Conservation (phyloP, 371 early-diverging fungal species). For the Mucor plumbeus region DNA sequence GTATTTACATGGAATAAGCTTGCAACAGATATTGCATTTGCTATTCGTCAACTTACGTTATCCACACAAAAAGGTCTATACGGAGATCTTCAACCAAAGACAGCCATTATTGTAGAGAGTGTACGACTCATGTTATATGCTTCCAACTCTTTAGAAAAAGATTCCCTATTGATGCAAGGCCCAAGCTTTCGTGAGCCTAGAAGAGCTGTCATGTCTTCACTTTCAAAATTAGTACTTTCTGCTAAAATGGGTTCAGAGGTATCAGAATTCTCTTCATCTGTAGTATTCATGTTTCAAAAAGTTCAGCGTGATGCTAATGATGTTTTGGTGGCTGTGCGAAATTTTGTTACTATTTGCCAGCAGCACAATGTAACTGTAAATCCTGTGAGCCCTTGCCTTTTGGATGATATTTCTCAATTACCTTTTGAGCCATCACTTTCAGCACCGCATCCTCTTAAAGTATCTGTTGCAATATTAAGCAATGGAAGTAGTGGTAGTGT, state of each 20-base stretch:
- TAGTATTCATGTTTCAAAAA: constrained; percentile 17
- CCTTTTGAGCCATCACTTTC: constrained; percentile 12
- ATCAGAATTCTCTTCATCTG: constrained; percentile 24
- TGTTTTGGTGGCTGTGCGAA: constrained; percentile 76
- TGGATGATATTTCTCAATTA: constrained; percentile 30
- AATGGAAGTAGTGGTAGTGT: too few relatives aligned
- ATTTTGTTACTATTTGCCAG: constrained; percentile 76
- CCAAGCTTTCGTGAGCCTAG: constrained; percentile 70
- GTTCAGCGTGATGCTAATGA: constrained; percentile 60
- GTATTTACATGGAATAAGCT: constrained; percentile 35
- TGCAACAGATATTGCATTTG: constrained; percentile 62
- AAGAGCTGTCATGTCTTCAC: constrained; percentile 73
- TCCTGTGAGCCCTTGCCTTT: constrained; percentile 44
- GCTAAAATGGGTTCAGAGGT: constrained; percentile 35
- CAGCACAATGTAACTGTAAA: constrained; percentile 64
- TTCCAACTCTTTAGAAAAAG: constrained; percentile 74
- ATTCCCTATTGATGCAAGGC: constrained; percentile 65
- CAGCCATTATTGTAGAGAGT: constrained; percentile 70
- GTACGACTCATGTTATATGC: constrained; percentile 86
- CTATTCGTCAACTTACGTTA: constrained; percentile 64
- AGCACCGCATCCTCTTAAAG: background rate
- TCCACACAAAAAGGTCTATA: constrained; percentile 59
- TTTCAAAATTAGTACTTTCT: constrained; percentile 84
- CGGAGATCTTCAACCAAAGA: constrained; percentile 13
- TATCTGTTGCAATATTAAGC: background rate